Conservation (phyloP, 1,284 basidiomycete genomes). For the Ceratobasidium sp. region DNA sequence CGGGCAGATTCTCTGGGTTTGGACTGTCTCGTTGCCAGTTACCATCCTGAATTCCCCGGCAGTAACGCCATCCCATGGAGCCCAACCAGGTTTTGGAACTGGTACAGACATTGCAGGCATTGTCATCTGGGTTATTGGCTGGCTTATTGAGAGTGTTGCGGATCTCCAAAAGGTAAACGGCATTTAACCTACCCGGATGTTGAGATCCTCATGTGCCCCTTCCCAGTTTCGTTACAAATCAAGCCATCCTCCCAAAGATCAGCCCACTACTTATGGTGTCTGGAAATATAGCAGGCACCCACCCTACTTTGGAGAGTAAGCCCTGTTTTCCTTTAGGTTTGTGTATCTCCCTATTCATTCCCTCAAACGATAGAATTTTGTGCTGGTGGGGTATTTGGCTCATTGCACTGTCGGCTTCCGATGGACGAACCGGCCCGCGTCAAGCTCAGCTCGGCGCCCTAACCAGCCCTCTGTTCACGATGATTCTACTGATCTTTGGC, state of each 20-base stretch:
- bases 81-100: constrained; percentile 65
- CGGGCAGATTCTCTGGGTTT: constrained; percentile 69
- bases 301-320: constrained; percentile 78
- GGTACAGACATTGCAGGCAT: constrained; percentile 72
- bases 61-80: constrained; percentile 61
- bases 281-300: constrained; percentile 59
- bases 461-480: constrained; percentile 69
- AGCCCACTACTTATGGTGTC: constrained; percentile 56
- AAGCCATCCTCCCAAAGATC: constrained; percentile 60
- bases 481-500: constrained; percentile 55
- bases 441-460: constrained; percentile 65
- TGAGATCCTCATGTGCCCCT: neutral
- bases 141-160: constrained; percentile 64
- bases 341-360: neutral
- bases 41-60: constrained; percentile 73
- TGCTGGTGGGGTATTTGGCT: constrained; percentile 80
- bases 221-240: constrained; percentile 63
- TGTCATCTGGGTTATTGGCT: constrained; percentile 69
- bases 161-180: constrained; percentile 68
- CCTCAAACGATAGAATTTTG: constrained; percentile 57
- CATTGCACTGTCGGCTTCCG: constrained; percentile 65
- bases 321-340: constrained; percentile 40
- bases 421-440: constrained; percentile 54
- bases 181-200: neutral
- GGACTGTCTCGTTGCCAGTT: constrained; percentile 70